phyloP scores from a whole-genome alignment of 176 grass and related monocot genomes.

The Zoysia japonica region DNA sequence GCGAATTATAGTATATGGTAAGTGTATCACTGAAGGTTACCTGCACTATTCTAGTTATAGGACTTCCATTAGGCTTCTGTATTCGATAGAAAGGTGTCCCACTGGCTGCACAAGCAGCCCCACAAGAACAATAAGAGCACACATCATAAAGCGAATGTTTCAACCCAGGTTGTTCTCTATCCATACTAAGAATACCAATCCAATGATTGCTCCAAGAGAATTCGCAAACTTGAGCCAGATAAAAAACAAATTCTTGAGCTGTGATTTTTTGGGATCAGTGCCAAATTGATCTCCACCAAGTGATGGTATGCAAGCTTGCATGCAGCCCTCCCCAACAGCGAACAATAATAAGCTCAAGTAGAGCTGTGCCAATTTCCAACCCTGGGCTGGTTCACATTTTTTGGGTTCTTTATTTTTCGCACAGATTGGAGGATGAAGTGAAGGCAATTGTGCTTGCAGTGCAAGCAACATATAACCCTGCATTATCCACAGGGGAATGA shows the following conservation, averaged over 20 bases:
- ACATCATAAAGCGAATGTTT: constrained; percentile 43
- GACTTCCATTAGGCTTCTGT: constrained; percentile 37
- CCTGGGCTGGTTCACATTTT: constrained; percentile 30
- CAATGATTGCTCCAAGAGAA: constrained; percentile 38
- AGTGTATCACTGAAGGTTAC: constrained; percentile 5
- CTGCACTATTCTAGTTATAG: constrained; percentile 33
- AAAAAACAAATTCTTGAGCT: constrained; percentile 31
- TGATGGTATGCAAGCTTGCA: constrained; percentile 42
- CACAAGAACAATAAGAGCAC: constrained; percentile 36
- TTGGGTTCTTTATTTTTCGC: constrained; percentile 50
- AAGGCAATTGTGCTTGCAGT: constrained; percentile 51
- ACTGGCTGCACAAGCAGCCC: constrained; percentile 45
- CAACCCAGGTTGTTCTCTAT: constrained; percentile 53
- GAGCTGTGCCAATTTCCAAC: constrained; percentile 34
- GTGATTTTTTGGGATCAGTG: constrained; percentile 18
- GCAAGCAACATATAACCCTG: constrained; percentile 64
- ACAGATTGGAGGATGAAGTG: constrained; percentile 50
- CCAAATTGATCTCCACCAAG: constrained; percentile 47
- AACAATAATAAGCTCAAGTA: constrained; percentile 43
- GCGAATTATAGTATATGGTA: neutral
- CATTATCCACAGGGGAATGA: neutral
- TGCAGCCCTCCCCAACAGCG: constrained; percentile 46
- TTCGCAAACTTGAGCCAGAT: constrained; percentile 38
- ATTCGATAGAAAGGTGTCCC: constrained; percentile 43
- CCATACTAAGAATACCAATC: constrained; percentile 51